phyloP scores from a whole-genome alignment of 495 filamentous ascomycete species.

The Penicillium argentinense region DNA sequence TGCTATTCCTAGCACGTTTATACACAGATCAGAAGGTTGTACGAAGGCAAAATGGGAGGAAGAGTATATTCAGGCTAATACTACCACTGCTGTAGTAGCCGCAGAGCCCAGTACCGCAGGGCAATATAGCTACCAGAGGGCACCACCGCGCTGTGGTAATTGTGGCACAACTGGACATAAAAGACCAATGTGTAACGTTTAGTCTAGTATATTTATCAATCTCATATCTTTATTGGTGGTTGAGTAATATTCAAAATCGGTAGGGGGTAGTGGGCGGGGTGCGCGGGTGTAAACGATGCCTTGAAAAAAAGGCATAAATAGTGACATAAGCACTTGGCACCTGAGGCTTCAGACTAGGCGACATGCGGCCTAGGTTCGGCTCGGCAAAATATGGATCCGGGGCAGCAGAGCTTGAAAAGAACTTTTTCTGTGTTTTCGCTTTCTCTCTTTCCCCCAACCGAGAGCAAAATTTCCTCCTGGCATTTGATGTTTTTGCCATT shows the following conservation, averaged over 20 bases:
- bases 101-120: background rate
- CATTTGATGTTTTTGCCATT: constrained; percentile 19
- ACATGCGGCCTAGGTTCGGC: too few relatives aligned
- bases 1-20: background rate
- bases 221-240: background rate
- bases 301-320: too few relatives aligned
- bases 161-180: background rate
- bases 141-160: background rate
- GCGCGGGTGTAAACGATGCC: too few relatives aligned
- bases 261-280: background rate
- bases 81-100: background rate
- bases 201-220: background rate
- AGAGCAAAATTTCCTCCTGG: constrained; percentile 15
- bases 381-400: too few relatives aligned
- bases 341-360: too few relatives aligned
- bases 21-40: background rate
- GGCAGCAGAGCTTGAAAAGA: constrained; percentile 32
- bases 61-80: background rate
- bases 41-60: background rate
- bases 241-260: background rate
- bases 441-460: constrained; percentile 20
- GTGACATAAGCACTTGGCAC: too few relatives aligned
- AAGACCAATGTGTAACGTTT: background rate
- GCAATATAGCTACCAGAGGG: background rate
- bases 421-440: constrained; percentile 20